Evolutionary conservation across 352 stramenopile genomes (phyloP).

Genomic region (Chrysophaeum taylorii): DNA sequence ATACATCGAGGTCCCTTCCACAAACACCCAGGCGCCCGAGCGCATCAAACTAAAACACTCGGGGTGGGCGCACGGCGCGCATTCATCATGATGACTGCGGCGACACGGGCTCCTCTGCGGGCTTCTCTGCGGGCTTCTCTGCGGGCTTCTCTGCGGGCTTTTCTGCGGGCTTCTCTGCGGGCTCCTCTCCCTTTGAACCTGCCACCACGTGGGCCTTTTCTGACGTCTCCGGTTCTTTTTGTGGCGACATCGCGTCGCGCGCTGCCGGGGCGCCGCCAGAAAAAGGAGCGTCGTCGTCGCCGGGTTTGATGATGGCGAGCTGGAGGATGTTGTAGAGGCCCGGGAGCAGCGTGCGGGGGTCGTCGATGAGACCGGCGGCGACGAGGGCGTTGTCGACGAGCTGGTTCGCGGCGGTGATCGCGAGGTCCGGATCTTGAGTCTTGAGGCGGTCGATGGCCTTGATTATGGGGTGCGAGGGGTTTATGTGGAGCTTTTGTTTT

Average conservation of each 20-base stretch:
- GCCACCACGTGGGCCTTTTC: neutral
- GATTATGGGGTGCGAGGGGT: conserved; percentile 92
- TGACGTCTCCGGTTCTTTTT: neutral
- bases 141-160: too few relatives aligned
- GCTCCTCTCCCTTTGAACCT: too few relatives aligned
- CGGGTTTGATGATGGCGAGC: neutral
- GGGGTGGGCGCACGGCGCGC: too few relatives aligned
- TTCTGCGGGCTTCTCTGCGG: too few relatives aligned
- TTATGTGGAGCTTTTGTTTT: conserved; percentile 97
- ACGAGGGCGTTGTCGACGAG: conserved; percentile 96
- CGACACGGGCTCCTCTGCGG: too few relatives aligned
- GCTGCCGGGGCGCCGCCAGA: neutral
- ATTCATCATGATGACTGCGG: too few relatives aligned
- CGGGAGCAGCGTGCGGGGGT: conserved; percentile 88
- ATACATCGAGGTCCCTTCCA: too few relatives aligned
- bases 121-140: too few relatives aligned
- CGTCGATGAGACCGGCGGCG: conserved; percentile 93
- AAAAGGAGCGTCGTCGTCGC: neutral
- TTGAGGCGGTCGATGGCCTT: conserved; percentile 80
- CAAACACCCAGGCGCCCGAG: too few relatives aligned
- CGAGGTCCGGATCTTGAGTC: conserved; percentile 57
- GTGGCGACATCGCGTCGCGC: too few relatives aligned
- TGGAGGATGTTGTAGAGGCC: conserved; percentile 85
- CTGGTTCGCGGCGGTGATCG: conserved; percentile 57
- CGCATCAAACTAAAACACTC: too few relatives aligned